Percentiles rank a stretch among this genome's conserved stretches.
Conservation (phyloP, 23 red algal species). For the Gracilaria domingensis region DNA sequence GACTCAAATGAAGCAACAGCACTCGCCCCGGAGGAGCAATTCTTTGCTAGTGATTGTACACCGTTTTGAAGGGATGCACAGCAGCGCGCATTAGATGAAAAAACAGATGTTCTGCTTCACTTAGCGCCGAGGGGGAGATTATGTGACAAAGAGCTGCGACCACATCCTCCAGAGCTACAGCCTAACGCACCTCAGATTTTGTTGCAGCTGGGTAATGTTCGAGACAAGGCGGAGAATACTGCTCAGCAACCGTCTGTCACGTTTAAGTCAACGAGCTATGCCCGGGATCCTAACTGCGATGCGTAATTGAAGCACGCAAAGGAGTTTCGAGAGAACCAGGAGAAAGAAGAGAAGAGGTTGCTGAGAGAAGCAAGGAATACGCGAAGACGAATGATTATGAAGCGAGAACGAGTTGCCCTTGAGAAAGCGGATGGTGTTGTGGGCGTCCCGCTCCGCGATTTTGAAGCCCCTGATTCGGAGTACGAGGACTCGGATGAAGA, state of each 20-base stretch:
- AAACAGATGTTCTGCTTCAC: constrained; percentile 59
- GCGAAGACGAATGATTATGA: constrained; percentile 56
- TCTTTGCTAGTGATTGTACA: constrained; percentile 72
- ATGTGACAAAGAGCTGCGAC: constrained; percentile 71
- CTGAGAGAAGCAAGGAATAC: constrained; percentile 69
- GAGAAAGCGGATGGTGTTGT: constrained; percentile 46
- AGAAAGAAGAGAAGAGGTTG: constrained; percentile 73
- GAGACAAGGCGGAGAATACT: neutral
- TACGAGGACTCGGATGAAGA: constrained; percentile 63
- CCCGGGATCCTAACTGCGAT: constrained; percentile 21
- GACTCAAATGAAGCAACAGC: constrained; percentile 64
- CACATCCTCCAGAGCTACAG: constrained; percentile 80
- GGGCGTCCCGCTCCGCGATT: constrained; percentile 24
- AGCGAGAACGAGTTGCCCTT: constrained; percentile 42
- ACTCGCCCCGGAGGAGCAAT: constrained; percentile 88
- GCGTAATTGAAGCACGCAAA: constrained; percentile 59
- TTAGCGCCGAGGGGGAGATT: constrained; percentile 59
- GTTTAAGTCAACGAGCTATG: constrained; percentile 13
- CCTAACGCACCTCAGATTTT: constrained; percentile 39
- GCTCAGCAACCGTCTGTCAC: constrained; percentile 10
- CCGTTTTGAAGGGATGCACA: constrained; percentile 50
- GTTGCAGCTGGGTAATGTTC: neutral
- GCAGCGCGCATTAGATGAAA: constrained; percentile 53
- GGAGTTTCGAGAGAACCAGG: constrained; percentile 74
- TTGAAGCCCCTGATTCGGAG: constrained; percentile 72